Evolutionary conservation across 2,329 filamentous ascomycete species (phyloP), one percentile per base, ranked within the genome.

Genomic region (Anthostomella pinea): DNA sequence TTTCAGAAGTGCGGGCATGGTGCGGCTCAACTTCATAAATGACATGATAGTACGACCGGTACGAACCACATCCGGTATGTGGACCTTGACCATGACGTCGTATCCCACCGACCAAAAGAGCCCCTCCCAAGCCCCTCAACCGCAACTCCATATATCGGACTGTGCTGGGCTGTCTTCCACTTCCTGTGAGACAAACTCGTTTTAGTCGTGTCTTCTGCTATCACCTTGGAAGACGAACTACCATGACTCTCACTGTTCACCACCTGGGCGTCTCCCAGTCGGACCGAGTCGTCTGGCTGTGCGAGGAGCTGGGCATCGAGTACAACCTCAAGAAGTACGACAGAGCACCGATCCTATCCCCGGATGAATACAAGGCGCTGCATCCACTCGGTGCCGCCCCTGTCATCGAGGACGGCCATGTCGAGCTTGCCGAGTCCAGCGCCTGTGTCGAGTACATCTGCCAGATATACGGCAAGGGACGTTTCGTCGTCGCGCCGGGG

Each of bases 381-480:
- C 68, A 76, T 45, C 72, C 70, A 1, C 57, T 72, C 21, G 76
- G 76, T 11, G 67, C 73, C 1, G 75, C 80, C 0, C 81, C 81
- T 4, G 65, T 83, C 13, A 75, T 85, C 31, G 66, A 76, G 50
- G 75, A 83, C 50, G 67, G 66, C 15, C 57, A 66, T 21, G 46
- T 81, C 37, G 73, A 65, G 0, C 64, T 85, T 3, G 74, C 75
- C 20, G 81, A 85, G 53, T 75, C 70, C 14, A 69, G 67, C 36
- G 81, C 81, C 2, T 75, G 73, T 42, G 62, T 73, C 29, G 78
- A 85, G 38, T 85, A 84, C 62, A 75, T 85, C 50, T 63, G 72
- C 41, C 59, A 69, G 48, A 71, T 69, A 28, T 65, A 82, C 46
- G 76, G 64, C 19, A 48, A 57, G 5, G 76, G 77, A 5, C 60